Percentiles rank a stretch among this genome's conserved stretches.
These are phyloP conservation scores for Phlyctochytrium bullatum DNA, from an alignment of 192 early-diverging fungal genomes.

Conservation along the genomic window DNA sequence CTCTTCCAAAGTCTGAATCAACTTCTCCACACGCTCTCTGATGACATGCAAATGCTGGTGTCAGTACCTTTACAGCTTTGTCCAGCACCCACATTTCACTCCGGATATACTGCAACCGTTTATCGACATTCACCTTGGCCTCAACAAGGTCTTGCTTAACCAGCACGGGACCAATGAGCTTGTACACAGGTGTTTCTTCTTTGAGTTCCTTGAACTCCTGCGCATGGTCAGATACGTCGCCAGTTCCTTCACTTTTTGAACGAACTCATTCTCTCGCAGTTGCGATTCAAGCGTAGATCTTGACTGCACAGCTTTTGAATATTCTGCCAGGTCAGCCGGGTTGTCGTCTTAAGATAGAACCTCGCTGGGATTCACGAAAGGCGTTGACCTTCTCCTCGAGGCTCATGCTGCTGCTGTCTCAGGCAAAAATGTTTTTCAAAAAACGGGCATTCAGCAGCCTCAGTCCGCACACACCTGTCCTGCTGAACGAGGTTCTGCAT, in stretches of 20 bases:
- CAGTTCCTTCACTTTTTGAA: constrained; percentile 64
- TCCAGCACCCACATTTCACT: constrained; percentile 72
- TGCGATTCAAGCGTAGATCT: constrained; percentile 91
- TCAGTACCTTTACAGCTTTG: not conserved
- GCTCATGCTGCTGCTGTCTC: constrained; percentile 30
- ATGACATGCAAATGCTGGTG: not conserved
- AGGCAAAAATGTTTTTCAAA: not conserved
- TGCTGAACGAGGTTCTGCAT: not conserved
- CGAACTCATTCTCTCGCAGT: constrained; percentile 91
- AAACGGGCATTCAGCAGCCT: not conserved
- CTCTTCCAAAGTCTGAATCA: constrained; percentile 75
- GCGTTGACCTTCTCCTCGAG: constrained; percentile 71
- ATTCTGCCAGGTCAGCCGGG: constrained; percentile 51
- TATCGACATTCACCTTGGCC: constrained; percentile 84
- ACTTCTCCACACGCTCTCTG: constrained; percentile 70
- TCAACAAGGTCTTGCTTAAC: constrained; percentile 89
- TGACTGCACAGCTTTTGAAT: constrained; percentile 66
- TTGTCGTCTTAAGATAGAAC: constrained; percentile 30
- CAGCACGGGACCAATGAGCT: constrained; percentile 93
- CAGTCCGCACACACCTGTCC: not conserved
- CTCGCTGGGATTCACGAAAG: constrained; percentile 72
- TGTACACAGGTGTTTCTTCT: constrained; percentile 84
- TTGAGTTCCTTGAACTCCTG: constrained; percentile 86
- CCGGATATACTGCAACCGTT: constrained; percentile 88
- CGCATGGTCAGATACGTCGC: constrained; percentile 1